Percentiles rank a stretch among this genome's conserved stretches.
These are phyloP conservation scores for Venturia carpophila DNA, from an alignment of 2,329 filamentous ascomycete species.

Conservation along the genomic window DNA sequence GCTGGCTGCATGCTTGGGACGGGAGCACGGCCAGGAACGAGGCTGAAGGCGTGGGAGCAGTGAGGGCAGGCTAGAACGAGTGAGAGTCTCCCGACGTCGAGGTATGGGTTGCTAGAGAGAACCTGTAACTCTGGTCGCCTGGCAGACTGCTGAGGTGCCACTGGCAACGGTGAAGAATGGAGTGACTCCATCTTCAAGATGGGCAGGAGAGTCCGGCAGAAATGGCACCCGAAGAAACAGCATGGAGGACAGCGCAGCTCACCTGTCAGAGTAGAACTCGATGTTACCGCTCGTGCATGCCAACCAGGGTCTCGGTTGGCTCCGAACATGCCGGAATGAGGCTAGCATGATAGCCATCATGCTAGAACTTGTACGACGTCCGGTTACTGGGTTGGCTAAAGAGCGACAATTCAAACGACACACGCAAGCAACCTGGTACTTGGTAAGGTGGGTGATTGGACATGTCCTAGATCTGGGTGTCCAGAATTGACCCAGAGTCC, in stretches of 20 bases:
- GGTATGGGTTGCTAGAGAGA: not conserved
- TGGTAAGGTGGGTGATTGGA: slow-evolving; percentile 5
- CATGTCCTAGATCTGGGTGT: not conserved
- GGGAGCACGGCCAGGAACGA: slow-evolving; percentile 10
- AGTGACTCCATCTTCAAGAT: not conserved
- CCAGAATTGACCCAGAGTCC: not conserved
- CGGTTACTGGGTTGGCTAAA: not conserved
- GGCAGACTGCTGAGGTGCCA: not conserved
- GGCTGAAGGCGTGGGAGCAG: slow-evolving; percentile 8
- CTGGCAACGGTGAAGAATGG: not conserved
- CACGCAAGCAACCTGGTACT: slow-evolving; percentile 6
- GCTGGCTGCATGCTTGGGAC: slow-evolving; percentile 11
- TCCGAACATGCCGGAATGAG: not conserved
- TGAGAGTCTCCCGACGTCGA: not conserved
- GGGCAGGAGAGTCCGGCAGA: not conserved
- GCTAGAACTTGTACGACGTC: not conserved
- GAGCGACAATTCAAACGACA: not conserved
- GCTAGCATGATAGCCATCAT: not conserved
- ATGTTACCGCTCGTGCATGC: not conserved
- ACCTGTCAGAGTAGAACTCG: not conserved
- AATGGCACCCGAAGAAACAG: too few species aligned
- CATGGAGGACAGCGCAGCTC: not conserved
- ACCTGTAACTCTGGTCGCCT: not conserved
- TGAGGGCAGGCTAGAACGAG: not conserved
- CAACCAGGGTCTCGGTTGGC: slow-evolving; percentile 11